phyloP scores from a whole-genome alignment of 306 rosid species.

The Dalbergia cochinchinensis region DNA sequence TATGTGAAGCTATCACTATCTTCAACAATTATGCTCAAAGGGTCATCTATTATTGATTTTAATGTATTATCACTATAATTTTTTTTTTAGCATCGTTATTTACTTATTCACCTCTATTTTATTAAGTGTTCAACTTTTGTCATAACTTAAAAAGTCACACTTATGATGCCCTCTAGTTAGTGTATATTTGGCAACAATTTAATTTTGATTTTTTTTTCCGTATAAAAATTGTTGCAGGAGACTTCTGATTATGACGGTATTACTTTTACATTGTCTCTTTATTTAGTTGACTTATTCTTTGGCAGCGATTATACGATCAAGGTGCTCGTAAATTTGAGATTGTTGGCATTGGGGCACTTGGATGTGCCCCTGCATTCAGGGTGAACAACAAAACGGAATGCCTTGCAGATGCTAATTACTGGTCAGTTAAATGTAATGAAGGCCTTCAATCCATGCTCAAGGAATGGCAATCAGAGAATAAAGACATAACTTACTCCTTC shows the following conservation, averaged over 20 bases:
- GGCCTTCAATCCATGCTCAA: conserved; percentile 64
- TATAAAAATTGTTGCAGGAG: no score
- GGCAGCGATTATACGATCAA: conserved; percentile 65
- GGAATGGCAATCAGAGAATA: conserved; percentile 55
- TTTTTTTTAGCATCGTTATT: no score
- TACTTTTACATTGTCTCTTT: not conserved
- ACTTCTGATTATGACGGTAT: no score
- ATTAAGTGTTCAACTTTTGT: no score
- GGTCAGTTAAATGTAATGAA: conserved; percentile 58
- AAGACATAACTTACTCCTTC: conserved; percentile 63
- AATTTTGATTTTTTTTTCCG: no score
- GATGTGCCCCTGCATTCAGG: conserved; percentile 77
- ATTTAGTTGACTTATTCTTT: not conserved
- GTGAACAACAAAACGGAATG: conserved; percentile 60
- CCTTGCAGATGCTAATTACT: conserved; percentile 53
- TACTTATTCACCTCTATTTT: no score
- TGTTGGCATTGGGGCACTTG: conserved; percentile 64
- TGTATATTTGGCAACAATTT: no score
- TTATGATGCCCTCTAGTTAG: no score
- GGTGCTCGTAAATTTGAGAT: conserved; percentile 80
- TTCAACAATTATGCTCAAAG: not conserved
- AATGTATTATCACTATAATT: no score
- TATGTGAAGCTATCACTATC: not conserved
- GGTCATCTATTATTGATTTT: not conserved
- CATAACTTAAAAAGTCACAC: no score